These are phyloP conservation scores for Stagonosporopsis vannaccii DNA, from an alignment of 2,329 filamentous ascomycete species.

Conservation along the genomic window DNA sequence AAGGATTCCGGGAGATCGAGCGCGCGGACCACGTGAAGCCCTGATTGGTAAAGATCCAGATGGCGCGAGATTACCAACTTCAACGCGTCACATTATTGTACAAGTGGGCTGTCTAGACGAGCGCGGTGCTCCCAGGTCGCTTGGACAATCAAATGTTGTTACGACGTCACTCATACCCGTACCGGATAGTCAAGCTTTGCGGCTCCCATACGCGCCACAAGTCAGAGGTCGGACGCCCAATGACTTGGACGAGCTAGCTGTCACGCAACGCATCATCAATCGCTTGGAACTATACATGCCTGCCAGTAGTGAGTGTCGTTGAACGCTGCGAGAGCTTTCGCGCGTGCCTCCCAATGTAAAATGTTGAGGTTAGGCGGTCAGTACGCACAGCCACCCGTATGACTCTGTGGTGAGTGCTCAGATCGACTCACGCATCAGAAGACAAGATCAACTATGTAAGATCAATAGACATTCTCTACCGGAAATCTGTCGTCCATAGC, in stretches of 20 bases:
- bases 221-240: not conserved
- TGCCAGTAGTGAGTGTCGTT: not conserved
- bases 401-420: conserved; percentile 18
- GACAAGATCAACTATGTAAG: not conserved
- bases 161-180: conserved; percentile 16
- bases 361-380: not conserved
- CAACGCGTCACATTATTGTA: conserved; percentile 18
- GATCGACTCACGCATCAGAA: conserved; percentile 26
- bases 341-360: not conserved
- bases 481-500: too few species aligned
- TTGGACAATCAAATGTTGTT: not conserved
- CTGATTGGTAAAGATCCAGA: conserved; percentile 16
- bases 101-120: not conserved
- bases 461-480: not conserved
- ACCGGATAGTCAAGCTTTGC: conserved; percentile 15
- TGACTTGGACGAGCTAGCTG: not conserved
- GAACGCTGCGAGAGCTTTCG: not conserved
- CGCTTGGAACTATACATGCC: too few species aligned
- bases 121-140: not conserved
- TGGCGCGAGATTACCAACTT: conserved; percentile 17
- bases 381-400: conserved; percentile 26
- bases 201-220: conserved; percentile 9
- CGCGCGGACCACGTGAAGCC: conserved; percentile 32
- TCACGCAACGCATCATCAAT: not conserved
- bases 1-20: conserved; percentile 19